Evolutionary conservation across 2,329 filamentous ascomycete species (phyloP).

Genomic region (Dactylellina sp.): DNA sequence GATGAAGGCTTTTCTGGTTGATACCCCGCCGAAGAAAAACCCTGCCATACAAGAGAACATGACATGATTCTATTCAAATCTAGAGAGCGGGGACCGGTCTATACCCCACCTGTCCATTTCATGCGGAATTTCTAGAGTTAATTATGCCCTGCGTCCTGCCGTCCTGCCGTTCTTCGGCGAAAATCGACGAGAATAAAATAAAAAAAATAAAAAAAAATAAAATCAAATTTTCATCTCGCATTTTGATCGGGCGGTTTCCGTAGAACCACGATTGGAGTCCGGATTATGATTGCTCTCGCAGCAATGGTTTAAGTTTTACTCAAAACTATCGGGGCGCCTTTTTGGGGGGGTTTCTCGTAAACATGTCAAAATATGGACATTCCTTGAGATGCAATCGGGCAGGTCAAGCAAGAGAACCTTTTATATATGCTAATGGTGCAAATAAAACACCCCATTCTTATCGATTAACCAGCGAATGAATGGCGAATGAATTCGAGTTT

Average conservation of each 20-base stretch:
- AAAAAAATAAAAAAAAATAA: no score
- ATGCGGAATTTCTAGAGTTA: conserved; percentile 44
- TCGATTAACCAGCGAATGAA: conserved; percentile 42
- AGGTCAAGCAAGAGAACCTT: conserved; percentile 24
- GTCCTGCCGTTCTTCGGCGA: conserved; percentile 51
- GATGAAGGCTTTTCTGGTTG: conserved; percentile 6
- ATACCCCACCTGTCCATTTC: conserved; percentile 39
- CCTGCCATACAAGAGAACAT: conserved; percentile 38
- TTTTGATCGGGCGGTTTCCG: conserved; percentile 13
- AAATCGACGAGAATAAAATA: conserved; percentile 42
- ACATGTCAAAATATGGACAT: conserved; percentile 29
- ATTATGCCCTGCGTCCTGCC: no score
- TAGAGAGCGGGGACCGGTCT: conserved; percentile 44
- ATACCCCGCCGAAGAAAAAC: conserved; percentile 43
- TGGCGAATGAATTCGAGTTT: conserved; percentile 44
- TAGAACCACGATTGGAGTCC: background rate
- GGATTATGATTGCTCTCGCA: no score
- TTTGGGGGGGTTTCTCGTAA: background rate
- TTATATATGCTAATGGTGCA: conserved; percentile 44
- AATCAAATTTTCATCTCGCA: conserved; percentile 21
- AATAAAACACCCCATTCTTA: conserved; percentile 49
- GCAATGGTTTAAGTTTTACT: background rate
- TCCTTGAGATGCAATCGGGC: conserved; percentile 52
- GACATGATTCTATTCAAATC: conserved; percentile 50
- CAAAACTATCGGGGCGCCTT: conserved; percentile 16